Base-by-base conservation (phyloP, 768 basidiomycete genomes). In the Russula vinacea region DNA sequence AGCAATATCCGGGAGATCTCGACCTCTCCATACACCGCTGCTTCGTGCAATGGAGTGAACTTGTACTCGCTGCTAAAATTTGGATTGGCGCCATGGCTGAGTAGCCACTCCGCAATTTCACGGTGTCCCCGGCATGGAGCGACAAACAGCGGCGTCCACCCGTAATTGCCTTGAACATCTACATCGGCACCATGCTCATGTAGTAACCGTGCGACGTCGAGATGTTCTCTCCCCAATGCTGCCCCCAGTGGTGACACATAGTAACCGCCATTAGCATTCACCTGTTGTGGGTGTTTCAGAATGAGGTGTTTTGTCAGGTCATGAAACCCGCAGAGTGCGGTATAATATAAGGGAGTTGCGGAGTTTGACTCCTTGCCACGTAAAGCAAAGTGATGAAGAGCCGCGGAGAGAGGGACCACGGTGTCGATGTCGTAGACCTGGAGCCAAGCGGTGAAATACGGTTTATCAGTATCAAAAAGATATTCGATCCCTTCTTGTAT, bases 361-460 rank as follows among this genome's bases (percentile, higher is more conserved):
- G 5, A 5, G 11, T n/a, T 10, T 7, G 2, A 3, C 3, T 1
- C 5, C 16, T 52, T 3, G 3, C 2, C 0, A 17, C 1, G 2
- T 1, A 0, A 5, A 17, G 19, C 5, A 13, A 37, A 5, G 10
- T 2, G 4, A 14, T 1, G 6, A 33, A 54, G 19, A 8, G 7
- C 2, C 2, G 17, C n/a, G 8, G 0, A 1, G 9, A 0, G 0
- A 17, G 0, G 8, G 32, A 32, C 33, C 0, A 0, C 0, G 5
- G 5, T n/a, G 52, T 54, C 52, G n/a, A 54, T 14, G 33, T 54
- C 8, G 52, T 22, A 5, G 8, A 54, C 33, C 10, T 22, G 33
- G 7, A 44, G 29, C 56, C 56, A 57, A 1, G 42, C 13, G 6
- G 29, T 19, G 6, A 44, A 57, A 57, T 33, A 24, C 6, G 56